phyloP scores from a whole-genome alignment of 768 basidiomycete genomes.

The Lyophyllum semitale region DNA sequence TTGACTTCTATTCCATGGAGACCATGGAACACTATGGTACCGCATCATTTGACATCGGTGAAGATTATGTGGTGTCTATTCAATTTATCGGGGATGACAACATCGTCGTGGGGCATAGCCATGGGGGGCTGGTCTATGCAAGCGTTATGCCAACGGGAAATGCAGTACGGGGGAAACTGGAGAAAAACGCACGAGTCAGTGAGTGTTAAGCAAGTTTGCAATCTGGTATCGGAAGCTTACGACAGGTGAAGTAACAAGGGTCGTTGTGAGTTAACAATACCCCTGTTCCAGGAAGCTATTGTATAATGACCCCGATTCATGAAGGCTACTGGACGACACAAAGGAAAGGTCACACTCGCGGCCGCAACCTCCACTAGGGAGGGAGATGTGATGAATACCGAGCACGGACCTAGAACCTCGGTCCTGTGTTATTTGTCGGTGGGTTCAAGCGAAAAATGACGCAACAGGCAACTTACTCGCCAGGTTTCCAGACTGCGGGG shows the following conservation, averaged over 20 bases:
- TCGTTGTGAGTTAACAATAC: not conserved
- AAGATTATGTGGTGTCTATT: not conserved
- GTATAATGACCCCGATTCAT: not conserved
- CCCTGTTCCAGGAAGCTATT: not conserved
- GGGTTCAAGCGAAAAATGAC: too few species aligned
- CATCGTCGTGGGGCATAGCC: not conserved
- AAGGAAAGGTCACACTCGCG: not conserved
- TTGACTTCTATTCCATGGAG: not conserved
- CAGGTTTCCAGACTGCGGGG: too few species aligned
- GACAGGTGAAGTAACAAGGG: not conserved
- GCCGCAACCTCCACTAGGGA: not conserved
- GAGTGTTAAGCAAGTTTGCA: not conserved
- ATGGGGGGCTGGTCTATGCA: not conserved
- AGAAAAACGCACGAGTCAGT: not conserved
- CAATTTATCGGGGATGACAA: not conserved
- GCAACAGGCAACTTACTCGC: too few species aligned
- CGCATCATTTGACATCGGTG: not conserved
- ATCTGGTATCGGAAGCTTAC: too few species aligned
- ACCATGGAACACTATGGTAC: not conserved
- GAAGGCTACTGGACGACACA: not conserved
- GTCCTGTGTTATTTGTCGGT: too few species aligned
- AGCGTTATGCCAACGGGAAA: not conserved
- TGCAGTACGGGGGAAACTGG: not conserved
- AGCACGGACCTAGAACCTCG: too few species aligned
- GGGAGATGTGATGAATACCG: not conserved